Conservation (phyloP, 257 asterid genomes). For the Rhazya stricta region DNA sequence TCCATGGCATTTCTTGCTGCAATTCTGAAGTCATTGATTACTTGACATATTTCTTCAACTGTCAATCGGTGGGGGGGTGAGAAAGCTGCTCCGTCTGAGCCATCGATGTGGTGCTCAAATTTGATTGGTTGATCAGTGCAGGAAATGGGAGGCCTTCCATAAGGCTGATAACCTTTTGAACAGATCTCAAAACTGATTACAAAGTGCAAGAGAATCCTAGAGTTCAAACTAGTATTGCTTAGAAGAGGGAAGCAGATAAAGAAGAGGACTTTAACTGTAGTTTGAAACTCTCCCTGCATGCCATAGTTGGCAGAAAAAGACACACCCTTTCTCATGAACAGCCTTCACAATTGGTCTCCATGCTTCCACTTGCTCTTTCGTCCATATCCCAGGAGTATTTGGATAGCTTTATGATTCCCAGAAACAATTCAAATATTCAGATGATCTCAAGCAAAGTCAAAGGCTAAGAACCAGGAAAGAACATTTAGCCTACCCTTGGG, state of each 20-base stretch:
- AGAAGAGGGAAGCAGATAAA: neutral
- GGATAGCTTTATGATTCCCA: neutral
- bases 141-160: slow-evolving; percentile 68
- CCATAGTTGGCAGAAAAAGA: slow-evolving; percentile 23
- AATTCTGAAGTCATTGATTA: slow-evolving; percentile 56
- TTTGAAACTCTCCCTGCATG: slow-evolving; percentile 18
- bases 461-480: too few species aligned
- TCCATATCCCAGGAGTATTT: neutral
- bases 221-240: too few species aligned
- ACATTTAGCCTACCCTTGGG: slow-evolving; percentile 1
- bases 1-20: slow-evolving; percentile 78
- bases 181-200: too few species aligned
- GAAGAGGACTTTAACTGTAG: neutral
- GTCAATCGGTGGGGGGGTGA: slow-evolving; percentile 58
- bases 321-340: slow-evolving; percentile 15
- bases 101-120: slow-evolving; percentile 28
- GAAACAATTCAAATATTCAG: too few species aligned
- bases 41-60: slow-evolving; percentile 55
- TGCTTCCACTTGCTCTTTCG: slow-evolving; percentile 7
- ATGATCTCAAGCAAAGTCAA: too few species aligned
- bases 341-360: slow-evolving; percentile 18
- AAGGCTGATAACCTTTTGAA: slow-evolving; percentile 50
- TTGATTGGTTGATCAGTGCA: slow-evolving; percentile 48
- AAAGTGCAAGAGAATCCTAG: too few species aligned
- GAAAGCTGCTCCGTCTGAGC: slow-evolving; percentile 33